A percentile compares a stretch with the other conserved stretches of the same genome.
phyloP scores from a whole-genome alignment of 495 filamentous ascomycete species.

The Penicillium roqueforti region DNA sequence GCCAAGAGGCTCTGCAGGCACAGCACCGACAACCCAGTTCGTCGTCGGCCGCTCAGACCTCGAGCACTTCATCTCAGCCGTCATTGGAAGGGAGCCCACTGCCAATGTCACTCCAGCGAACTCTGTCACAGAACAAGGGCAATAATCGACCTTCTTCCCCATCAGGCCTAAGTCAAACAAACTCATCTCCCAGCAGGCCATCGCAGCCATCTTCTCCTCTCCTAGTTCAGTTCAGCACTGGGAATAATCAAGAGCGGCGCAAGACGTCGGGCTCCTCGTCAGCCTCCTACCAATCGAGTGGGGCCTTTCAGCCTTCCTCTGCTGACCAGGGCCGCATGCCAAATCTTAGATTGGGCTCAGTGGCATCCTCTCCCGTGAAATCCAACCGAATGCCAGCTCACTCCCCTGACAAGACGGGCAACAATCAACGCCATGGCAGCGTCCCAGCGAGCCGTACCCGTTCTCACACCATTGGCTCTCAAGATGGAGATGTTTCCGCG shows the following conservation, averaged over 20 bases:
- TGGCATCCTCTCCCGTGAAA: conserved; percentile 76
- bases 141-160: conserved; percentile 80
- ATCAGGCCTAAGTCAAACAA: conserved; percentile 69
- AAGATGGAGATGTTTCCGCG: conserved; percentile 67
- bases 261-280: conserved; percentile 88
- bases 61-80: conserved; percentile 49
- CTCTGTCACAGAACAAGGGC: conserved; percentile 71
- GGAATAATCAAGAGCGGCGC: conserved; percentile 62
- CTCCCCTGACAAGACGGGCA: conserved; percentile 49
- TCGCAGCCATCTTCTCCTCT: conserved; percentile 95
- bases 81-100: conserved; percentile 83
- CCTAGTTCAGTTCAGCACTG: conserved; percentile 85
- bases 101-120: conserved; percentile 75
- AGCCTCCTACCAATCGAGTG: conserved; percentile 71
- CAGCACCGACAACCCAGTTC: conserved; percentile 44
- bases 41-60: conserved; percentile 30
- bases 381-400: conserved; percentile 53
- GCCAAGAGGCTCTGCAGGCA: conserved; percentile 76
- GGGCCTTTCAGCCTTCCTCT: conserved; percentile 67
- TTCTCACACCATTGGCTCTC: conserved; percentile 90
- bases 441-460: conserved; percentile 60
- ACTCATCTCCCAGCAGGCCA: conserved; percentile 77
- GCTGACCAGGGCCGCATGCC: conserved; percentile 51
- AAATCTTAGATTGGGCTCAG: conserved; percentile 56
- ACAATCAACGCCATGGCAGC: conserved; percentile 43